phyloP scores from a whole-genome alignment of 768 basidiomycete genomes.

The Rhodotorula taiwanensis region DNA sequence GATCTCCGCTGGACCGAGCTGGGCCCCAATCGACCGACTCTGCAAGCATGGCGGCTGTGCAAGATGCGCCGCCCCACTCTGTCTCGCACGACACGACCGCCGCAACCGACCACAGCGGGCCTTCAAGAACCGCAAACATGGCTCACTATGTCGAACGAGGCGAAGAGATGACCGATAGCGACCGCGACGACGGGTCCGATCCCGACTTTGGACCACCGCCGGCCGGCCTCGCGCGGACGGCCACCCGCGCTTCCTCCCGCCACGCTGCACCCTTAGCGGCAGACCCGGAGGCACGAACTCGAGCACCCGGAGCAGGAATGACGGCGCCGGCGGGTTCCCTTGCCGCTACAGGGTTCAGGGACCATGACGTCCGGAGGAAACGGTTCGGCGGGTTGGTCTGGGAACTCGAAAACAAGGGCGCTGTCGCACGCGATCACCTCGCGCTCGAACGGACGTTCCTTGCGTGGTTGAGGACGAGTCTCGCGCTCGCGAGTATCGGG shows the following conservation, averaged over 20 bases:
- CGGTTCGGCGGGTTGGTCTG: conserved; percentile 3
- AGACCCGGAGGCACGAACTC: not conserved
- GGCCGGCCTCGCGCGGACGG: not conserved
- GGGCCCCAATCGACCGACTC: too few species aligned
- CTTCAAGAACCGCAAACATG: too few species aligned
- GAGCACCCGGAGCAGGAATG: not conserved
- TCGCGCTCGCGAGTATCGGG: conserved; percentile 38
- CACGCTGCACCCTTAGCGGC: not conserved
- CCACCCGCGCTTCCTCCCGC: not conserved
- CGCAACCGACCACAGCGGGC: too few species aligned
- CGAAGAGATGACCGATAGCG: too few species aligned
- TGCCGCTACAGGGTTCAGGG: not conserved
- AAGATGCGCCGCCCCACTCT: too few species aligned
- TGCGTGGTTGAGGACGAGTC: conserved; percentile 53
- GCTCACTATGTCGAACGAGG: too few species aligned
- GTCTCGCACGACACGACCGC: too few species aligned
- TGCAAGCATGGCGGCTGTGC: too few species aligned
- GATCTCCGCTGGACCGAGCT: too few species aligned
- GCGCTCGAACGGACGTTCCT: conserved; percentile 54
- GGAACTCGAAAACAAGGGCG: conserved; percentile 50
- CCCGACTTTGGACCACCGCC: too few species aligned
- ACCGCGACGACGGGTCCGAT: too few species aligned
- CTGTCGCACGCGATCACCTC: conserved; percentile 54
- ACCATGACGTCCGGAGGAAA: not conserved
- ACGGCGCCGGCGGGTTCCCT: not conserved